Conservation (phyloP, 73 alveolate genomes). For the Paraurostyla sp. region DNA sequence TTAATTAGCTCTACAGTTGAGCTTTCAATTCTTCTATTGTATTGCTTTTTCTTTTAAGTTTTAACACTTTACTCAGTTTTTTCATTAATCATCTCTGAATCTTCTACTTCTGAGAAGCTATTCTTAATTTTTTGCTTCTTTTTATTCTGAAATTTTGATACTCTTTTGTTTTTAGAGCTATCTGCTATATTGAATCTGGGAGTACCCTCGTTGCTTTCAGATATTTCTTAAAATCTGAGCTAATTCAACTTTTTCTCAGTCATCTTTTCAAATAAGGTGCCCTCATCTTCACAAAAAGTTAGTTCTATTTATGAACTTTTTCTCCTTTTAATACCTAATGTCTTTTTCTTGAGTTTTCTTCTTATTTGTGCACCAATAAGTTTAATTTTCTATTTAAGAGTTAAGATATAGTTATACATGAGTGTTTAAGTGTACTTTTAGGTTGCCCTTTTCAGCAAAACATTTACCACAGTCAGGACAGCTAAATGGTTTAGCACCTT, state of each 20-base stretch:
- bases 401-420: constrained; percentile 55
- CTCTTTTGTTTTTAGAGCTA: no score
- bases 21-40: no score
- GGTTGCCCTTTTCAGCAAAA: constrained; percentile 82
- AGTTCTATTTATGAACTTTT: background rate
- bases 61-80: no score
- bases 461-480: constrained; percentile 73
- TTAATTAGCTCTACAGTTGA: no score
- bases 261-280: background rate
- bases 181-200: no score
- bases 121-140: no score
- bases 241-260: background rate
- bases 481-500: constrained; percentile 80
- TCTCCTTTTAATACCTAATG: no score
- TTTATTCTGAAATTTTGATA: no score
- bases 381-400: background rate
- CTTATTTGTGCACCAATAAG: background rate
- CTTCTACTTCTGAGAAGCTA: no score
- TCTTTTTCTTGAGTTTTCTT: no score
- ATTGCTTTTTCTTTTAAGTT: no score
- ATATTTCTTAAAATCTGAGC: background rate
- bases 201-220: background rate
- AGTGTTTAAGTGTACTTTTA: constrained; percentile 87
- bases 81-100: no score
- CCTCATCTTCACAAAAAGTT: background rate